Evolutionary conservation across 176 grass and related monocot genomes (phyloP).

Genomic region (Oryza meridionalis): DNA sequence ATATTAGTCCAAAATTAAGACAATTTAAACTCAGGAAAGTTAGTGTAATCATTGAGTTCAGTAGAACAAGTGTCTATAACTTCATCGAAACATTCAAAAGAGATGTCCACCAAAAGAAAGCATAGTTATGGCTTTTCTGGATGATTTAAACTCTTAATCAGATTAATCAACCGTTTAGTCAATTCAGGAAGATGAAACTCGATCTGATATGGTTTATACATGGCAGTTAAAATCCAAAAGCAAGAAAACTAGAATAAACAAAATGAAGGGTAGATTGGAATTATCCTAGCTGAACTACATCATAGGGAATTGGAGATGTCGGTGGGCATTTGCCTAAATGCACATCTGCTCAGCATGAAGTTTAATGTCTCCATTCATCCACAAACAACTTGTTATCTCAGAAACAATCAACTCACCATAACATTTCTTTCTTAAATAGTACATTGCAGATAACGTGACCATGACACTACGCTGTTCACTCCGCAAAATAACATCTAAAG

Average conservation of each 20-base stretch:
- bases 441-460: neutral
- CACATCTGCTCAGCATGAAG: neutral
- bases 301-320: neutral
- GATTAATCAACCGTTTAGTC: neutral
- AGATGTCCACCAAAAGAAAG: neutral
- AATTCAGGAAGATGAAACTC: neutral
- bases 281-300: neutral
- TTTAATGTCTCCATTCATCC: neutral
- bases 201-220: neutral
- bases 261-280: neutral
- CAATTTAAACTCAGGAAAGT: neutral
- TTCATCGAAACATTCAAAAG: neutral
- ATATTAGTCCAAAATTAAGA: neutral
- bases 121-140: neutral
- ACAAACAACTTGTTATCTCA: neutral
- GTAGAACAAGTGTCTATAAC: neutral
- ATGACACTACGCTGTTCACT: neutral
- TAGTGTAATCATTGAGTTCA: neutral
- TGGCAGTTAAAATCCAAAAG: neutral
- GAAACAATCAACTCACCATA: neutral
- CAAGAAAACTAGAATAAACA: neutral
- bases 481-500: neutral
- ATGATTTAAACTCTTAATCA: conserved; percentile 1
- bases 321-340: neutral
- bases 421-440: neutral